A percentile compares a stretch with the other conserved stretches of the same genome.
Evolutionary conservation across 345 rosid species (phyloP).

Genomic region (Nephelium lappaceum): DNA sequence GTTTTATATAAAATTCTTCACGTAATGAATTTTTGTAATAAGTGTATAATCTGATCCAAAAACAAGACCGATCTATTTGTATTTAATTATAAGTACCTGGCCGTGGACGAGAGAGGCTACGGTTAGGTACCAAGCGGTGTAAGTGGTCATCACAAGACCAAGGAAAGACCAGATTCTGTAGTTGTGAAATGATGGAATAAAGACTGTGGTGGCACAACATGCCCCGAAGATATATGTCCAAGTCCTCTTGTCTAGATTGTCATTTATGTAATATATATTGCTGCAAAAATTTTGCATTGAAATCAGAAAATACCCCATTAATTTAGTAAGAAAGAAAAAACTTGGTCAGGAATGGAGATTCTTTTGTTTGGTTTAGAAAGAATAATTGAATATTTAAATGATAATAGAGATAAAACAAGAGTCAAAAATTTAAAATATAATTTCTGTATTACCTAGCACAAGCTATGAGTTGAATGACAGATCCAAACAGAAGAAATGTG

Average conservation of each 20-base stretch:
- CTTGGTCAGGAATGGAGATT: conserved; percentile 3
- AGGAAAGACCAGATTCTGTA: conserved; percentile 99
- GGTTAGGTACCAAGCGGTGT: conserved; percentile 98
- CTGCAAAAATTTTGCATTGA: conserved; percentile 43
- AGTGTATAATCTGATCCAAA: no score
- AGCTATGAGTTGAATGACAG: conserved; percentile 99
- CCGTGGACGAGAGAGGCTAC: conserved; percentile 93
- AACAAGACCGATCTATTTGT: background rate
- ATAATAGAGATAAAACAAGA: conserved; percentile 18
- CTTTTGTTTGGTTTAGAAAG: background rate
- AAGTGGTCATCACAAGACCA: conserved; percentile 97
- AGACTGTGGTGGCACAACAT: conserved; percentile 97
- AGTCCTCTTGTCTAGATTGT: conserved; percentile 98
- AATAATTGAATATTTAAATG: background rate
- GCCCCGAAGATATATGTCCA: conserved; percentile 99
- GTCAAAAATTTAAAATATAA: conserved; percentile 13
- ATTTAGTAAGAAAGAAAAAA: no score
- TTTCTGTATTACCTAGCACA: conserved; percentile 73
- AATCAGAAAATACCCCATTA: conserved; percentile 7
- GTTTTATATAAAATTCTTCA: background rate
- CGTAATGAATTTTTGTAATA: no score
- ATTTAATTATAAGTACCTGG: conserved; percentile 51
- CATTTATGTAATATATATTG: conserved; percentile 97
- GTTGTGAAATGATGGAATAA: conserved; percentile 97
- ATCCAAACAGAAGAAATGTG: conserved; percentile 99